Evolutionary conservation across 1,139 yeast species (phyloP), one percentile per base, ranked within the genome.

Genomic region (Yamadazyma taylorii): DNA sequence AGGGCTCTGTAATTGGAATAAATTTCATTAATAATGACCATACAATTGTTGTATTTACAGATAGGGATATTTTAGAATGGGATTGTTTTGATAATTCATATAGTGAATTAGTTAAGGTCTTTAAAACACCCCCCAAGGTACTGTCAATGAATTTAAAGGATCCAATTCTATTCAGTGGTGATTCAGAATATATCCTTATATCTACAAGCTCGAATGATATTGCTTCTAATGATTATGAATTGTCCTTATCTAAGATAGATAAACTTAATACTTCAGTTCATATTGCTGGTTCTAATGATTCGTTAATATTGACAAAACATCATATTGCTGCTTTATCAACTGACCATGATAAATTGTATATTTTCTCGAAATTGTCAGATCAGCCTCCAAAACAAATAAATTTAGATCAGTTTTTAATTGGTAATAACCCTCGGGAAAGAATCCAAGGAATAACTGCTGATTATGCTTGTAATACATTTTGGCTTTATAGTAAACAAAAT

Each of bases 401-500:
- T 7, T 21, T 54, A 6, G 30, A 37, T 12, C 36, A 40, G 12
- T 34, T 40, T 14, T 16, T 34, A 23, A 26, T 48, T 19, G 21
- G 8, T 6, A 19, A 8, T 2, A 37, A 39, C 8, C 28, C 45
- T 2, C 45, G 61, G 16, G 81, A 77, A 36, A 53, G 60, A 17
- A 56, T 81, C 15, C 42, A 73, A 5, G 92, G 92, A 0, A 56
- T 85, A 3, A 61, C 78, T 2, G 74, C 79, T 3, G 97, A 90
- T 55, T 63, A 67, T 36, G 46, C 58, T 3, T 64, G 68, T 17
- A 57, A 66, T 6, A 62, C 61, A 25, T 46, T 40, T 35, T 48
- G 58, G 60, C 14, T 56, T 26, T 50, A 46, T 48, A 39, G 56
- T 22, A 36, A 36, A 26, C 35, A 44, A 45, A 39, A 51, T 38